A percentile compares a stretch with the other conserved stretches of the same genome.
Evolutionary conservation across 148 eudicot species (phyloP).

Genomic region (Camellia japonica): DNA sequence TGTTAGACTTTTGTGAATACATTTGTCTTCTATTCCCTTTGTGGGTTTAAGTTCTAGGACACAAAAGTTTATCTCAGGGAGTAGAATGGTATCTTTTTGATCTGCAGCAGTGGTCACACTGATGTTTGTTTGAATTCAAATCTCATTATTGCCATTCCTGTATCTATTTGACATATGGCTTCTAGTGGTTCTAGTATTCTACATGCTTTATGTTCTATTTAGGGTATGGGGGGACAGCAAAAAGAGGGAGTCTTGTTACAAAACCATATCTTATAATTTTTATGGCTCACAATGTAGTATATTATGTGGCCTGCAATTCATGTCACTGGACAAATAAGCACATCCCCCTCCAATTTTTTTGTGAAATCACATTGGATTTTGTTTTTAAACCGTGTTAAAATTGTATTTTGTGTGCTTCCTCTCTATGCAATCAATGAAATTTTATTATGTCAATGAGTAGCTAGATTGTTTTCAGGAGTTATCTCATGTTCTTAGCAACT

Average conservation of each 20-base stretch:
- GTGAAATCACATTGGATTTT: background rate
- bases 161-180: background rate
- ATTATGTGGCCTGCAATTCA: background rate
- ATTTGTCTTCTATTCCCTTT: background rate
- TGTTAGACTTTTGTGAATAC: background rate
- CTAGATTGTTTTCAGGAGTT: background rate
- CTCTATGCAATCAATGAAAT: background rate
- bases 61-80: background rate
- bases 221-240: background rate
- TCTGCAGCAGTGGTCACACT: background rate
- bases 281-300: background rate
- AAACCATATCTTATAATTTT: background rate
- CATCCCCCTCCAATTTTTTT: background rate
- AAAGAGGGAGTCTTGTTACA: background rate
- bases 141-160: background rate
- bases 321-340: background rate
- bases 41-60: background rate
- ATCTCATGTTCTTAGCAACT: background rate
- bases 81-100: conserved; percentile 2
- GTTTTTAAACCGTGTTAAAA: background rate
- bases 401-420: background rate
- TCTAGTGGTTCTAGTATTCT: background rate
- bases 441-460: background rate
- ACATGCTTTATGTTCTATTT: background rate
- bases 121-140: background rate